Conservation (phyloP, 768 basidiomycete species). For the Mycena albidolilacea region DNA sequence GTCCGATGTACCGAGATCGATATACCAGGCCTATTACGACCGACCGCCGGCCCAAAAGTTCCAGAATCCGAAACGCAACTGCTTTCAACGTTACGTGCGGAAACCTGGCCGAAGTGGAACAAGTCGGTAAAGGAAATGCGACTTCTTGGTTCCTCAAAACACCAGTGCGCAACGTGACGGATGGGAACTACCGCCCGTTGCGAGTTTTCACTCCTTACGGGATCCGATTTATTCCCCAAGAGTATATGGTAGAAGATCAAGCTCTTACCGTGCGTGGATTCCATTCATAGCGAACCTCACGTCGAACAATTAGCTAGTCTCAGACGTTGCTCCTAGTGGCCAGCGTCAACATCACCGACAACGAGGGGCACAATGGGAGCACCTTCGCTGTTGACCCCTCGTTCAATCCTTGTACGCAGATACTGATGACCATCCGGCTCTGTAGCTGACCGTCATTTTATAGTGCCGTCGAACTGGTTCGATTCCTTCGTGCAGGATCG, state of each 20-base stretch:
- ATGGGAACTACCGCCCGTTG: not conserved
- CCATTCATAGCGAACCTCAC: too few species aligned
- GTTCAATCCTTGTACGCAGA: not conserved
- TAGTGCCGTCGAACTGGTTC: not conserved
- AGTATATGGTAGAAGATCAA: too few species aligned
- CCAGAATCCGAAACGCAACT: not conserved
- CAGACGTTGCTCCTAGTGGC: not conserved
- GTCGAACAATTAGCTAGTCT: not conserved
- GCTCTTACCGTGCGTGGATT: too few species aligned
- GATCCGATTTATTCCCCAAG: not conserved
- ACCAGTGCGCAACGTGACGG: not conserved
- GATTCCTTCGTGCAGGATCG: not conserved
- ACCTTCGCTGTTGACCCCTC: not conserved
- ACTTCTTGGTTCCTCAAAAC: conserved; percentile 4
- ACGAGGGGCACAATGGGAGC: not conserved
- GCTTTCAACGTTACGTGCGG: conserved; percentile 1
- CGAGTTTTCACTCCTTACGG: not conserved
- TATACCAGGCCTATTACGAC: not conserved
- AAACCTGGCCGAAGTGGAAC: not conserved
- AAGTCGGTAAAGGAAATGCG: not conserved
- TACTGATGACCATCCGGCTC: not conserved
- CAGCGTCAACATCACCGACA: not conserved
- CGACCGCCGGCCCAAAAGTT: not conserved
- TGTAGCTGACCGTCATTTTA: not conserved
- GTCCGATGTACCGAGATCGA: not conserved